A percentile compares a stretch with the other conserved stretches of the same genome.
Evolutionary conservation across 352 stramenopile genomes (phyloP).

Genomic region (Globisporangium paddicum): DNA sequence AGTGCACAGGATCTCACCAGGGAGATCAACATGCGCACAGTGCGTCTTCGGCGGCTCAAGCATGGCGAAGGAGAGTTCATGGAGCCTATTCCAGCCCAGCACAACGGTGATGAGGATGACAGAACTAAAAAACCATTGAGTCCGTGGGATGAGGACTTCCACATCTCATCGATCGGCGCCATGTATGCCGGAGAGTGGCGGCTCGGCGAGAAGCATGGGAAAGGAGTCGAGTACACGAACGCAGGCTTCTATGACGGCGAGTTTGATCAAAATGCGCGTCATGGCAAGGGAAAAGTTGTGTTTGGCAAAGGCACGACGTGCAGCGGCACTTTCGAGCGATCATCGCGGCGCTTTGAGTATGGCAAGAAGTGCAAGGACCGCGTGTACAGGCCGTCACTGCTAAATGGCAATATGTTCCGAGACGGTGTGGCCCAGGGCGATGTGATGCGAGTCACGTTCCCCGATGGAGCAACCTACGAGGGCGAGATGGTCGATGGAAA

Average conservation of each 20-base stretch:
- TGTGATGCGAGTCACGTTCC: constrained; percentile 42
- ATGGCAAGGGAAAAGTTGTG: constrained; percentile 45
- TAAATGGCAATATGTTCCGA: constrained; percentile 47
- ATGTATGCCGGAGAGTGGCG: constrained; percentile 53
- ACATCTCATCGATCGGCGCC: constrained; percentile 58
- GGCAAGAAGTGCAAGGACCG: constrained; percentile 29
- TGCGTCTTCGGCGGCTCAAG: constrained; percentile 47
- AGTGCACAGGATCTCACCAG: constrained; percentile 41
- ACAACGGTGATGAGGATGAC: neutral
- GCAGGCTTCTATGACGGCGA: constrained; percentile 56
- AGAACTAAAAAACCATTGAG: constrained; percentile 9
- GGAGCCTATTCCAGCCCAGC: constrained; percentile 3
- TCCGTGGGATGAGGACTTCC: constrained; percentile 53
- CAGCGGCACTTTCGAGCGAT: constrained; percentile 41
- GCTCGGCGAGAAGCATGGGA: constrained; percentile 46
- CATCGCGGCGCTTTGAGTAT: constrained; percentile 37
- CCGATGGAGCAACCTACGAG: constrained; percentile 59
- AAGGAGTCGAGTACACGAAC: constrained; percentile 58
- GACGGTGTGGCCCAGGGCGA: constrained; percentile 47
- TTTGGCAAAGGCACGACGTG: constrained; percentile 53
- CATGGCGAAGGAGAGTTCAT: constrained; percentile 50
- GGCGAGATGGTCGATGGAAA: constrained; percentile 58
- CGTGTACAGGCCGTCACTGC: constrained; percentile 30
- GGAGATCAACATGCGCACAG: constrained; percentile 62
- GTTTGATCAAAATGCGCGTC: constrained; percentile 37